Evolutionary conservation across 306 rosid species (phyloP), one percentile per base, ranked within the genome.

Genomic region (Myrica gale): DNA sequence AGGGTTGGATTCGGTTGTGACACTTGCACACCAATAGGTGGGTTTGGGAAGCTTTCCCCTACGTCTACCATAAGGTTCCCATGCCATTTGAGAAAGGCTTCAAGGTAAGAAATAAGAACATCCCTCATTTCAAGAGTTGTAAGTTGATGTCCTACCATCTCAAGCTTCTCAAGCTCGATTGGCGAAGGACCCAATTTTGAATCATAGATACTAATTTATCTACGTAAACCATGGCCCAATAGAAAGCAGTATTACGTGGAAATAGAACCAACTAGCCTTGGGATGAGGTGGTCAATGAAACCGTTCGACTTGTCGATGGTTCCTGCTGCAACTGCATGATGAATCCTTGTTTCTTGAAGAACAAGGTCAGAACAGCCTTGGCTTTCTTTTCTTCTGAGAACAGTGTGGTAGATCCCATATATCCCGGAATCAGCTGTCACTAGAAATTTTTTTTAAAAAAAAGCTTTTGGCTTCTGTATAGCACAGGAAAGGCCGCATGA

Each of bases 371-470:
- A 47, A 92, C 95, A 68, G 96, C 98, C 79, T 85, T 95, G 72
- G 98, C 93, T 86, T 92, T 97, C 83, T 92, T 97, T 82, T 90
- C 92, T 84, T 92, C 97, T 54, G 95, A 96, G 20, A 94, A 83
- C 72, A 92, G 86, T 53, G 89, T 83, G 9, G 93, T 83, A 77
- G 92, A 65, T 54, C 51, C 91, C 89, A 32, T 91, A 80, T 82
- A 80, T 65, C 74, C 86, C 88, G 54, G 87, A 81, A 70, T 82
- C 90, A 45, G 84, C 83, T 58, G 77, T 12, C 23, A 66, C 44
- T 51, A 76, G n/a, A 77, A n/a, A n/a, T n/a, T n/a, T n/a, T n/a
- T n/a, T n/a, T 48, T 50, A 73, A 61, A 44, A 80, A 75, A 72
- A 65, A 4, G 2, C 51, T 61, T 61, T 61, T 19, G 56, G n/a